Evolutionary conservation across 805 yeast species (phyloP).

Genomic region (Saccharomycopsis fodiens): DNA sequence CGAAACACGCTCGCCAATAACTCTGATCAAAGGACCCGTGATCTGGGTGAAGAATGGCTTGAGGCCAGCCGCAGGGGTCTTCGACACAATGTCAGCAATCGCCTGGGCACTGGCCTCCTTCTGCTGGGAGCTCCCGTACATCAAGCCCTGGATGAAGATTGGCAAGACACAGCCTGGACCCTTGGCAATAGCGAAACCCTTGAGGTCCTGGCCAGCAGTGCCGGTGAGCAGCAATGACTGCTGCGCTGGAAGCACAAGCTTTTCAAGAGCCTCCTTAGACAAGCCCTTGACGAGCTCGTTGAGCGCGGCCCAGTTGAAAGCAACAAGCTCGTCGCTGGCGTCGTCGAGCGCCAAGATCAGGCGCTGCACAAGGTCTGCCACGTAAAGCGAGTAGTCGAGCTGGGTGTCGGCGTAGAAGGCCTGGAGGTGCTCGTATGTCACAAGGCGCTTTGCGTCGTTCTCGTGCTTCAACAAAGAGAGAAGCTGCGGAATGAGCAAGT

Average conservation of each 20-base stretch:
- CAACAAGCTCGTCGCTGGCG: conserved; percentile 50
- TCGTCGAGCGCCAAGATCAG: conserved; percentile 72
- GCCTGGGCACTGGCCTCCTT: conserved; percentile 84
- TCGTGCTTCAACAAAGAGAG: conserved; percentile 72
- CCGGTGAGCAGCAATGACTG: conserved; percentile 65
- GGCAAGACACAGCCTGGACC: conserved; percentile 89
- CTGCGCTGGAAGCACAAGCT: conserved; percentile 71
- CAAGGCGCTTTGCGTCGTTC: conserved; percentile 53
- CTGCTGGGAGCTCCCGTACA: conserved; percentile 83
- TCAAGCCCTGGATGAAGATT: conserved; percentile 85
- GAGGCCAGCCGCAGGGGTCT: conserved; percentile 76
- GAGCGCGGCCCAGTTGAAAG: conserved; percentile 58
- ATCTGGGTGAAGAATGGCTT: conserved; percentile 86
- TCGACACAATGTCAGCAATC: conserved; percentile 77
- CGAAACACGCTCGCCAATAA: conserved; percentile 90
- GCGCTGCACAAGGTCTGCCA: conserved; percentile 65
- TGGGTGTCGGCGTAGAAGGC: conserved; percentile 58
- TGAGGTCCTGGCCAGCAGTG: conserved; percentile 52
- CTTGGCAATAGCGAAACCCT: conserved; percentile 64
- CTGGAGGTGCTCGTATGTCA: conserved; percentile 60
- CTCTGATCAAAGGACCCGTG: conserved; percentile 97
- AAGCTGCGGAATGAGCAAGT: conserved; percentile 77
- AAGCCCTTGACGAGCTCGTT: conserved; percentile 60
- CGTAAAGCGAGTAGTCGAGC: conserved; percentile 65
- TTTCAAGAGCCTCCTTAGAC: conserved; percentile 70